Evolutionary conservation across 805 yeast species (phyloP).

Genomic region (Yarrowia bubula): DNA sequence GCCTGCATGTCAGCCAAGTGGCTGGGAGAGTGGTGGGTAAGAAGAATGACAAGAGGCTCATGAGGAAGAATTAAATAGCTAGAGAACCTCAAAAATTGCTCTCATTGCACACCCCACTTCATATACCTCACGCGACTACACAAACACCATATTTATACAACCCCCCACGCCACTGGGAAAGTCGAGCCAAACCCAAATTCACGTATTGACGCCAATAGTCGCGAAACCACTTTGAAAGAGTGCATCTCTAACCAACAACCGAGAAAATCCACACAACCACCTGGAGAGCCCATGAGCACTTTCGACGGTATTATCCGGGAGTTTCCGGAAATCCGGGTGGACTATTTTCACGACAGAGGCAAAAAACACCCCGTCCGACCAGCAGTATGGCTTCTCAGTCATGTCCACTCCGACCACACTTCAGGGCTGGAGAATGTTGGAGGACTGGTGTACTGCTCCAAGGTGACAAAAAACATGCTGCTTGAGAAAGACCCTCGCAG

Average conservation of each 20-base stretch:
- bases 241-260: neutral
- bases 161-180: no score
- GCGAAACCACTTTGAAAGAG: conserved; percentile 5
- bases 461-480: conserved; percentile 8
- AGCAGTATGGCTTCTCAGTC: conserved; percentile 10
- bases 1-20: no score
- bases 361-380: conserved; percentile 5
- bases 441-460: conserved; percentile 8
- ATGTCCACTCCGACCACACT: conserved; percentile 22
- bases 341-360: conserved; percentile 21
- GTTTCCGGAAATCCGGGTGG: conserved; percentile 25
- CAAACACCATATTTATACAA: no score
- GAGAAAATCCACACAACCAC: neutral
- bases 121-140: no score
- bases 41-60: neutral
- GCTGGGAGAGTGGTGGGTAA: neutral
- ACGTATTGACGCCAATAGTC: conserved; percentile 20
- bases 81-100: neutral
- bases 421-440: conserved; percentile 9
- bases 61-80: neutral
- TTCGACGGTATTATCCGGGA: conserved; percentile 19
- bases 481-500: conserved; percentile 8
- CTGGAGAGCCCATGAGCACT: conserved; percentile 24
- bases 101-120: no score
- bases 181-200: neutral